Evolutionary conservation across 352 stramenopile genomes (phyloP).

Genomic region (Blastocystis hominis): DNA sequence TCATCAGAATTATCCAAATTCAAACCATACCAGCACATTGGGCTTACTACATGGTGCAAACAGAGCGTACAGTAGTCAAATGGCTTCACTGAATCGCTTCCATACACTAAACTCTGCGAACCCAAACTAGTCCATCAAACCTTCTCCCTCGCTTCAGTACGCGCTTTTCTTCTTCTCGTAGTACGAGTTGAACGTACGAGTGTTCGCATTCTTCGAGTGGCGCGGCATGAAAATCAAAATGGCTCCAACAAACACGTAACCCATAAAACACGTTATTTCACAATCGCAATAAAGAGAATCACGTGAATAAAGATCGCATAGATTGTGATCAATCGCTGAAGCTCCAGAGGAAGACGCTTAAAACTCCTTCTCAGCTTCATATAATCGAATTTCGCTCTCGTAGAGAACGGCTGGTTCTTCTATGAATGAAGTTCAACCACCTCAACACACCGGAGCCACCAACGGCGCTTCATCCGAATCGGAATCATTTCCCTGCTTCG

Average conservation of each 20-base stretch:
- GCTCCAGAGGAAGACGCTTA: not conserved
- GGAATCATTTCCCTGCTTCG: not conserved
- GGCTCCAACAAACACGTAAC: not conserved
- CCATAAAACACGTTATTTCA: constrained; percentile 1
- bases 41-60: constrained; percentile 15
- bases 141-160: not conserved
- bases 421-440: not conserved
- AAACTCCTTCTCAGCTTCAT: not conserved
- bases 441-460: not conserved
- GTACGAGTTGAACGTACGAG: constrained; percentile 25
- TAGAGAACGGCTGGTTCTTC: not conserved
- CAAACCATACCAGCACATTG: constrained; percentile 22
- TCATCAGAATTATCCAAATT: not conserved
- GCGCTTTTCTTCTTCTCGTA: constrained; percentile 45
- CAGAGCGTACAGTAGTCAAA: constrained; percentile 49
- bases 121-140: not conserved
- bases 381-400: not conserved
- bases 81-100: constrained; percentile 43
- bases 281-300: constrained; percentile 31
- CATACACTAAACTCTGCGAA: constrained; percentile 7
- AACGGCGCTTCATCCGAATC: constrained; percentile 10
- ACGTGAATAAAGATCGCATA: constrained; percentile 37
- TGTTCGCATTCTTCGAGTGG: constrained; percentile 39
- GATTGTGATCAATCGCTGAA: not conserved
- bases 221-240: constrained; percentile 26